Conservation (phyloP, 495 filamentous ascomycete species). For the Xylaria flabelliformis region DNA sequence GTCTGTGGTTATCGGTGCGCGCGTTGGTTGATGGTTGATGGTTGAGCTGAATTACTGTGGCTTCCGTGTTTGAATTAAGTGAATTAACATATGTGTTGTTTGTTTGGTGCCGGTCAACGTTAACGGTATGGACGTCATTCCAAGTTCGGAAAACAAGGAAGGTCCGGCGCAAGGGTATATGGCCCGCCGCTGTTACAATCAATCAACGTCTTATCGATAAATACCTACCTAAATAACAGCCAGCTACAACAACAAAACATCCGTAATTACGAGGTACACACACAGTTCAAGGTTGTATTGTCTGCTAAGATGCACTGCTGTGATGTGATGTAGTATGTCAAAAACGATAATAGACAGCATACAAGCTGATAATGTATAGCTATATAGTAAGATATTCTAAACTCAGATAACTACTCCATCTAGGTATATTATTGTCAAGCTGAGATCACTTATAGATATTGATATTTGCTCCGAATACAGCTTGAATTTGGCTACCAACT, state of each 20-base stretch:
- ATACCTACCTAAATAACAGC: background rate
- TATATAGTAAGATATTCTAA: background rate
- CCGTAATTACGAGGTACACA: too few relatives aligned
- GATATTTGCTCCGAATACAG: background rate
- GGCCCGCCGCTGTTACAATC: background rate
- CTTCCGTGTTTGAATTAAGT: background rate
- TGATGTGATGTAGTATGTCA: background rate
- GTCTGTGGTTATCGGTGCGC: background rate
- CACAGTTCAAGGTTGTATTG: background rate
- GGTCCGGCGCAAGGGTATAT: background rate
- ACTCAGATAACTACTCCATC: background rate
- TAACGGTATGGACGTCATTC: background rate
- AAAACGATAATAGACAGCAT: background rate
- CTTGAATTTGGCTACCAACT: background rate
- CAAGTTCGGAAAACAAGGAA: background rate
- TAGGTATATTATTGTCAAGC: background rate
- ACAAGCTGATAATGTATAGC: background rate
- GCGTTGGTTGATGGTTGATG: background rate
- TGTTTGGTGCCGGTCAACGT: background rate
- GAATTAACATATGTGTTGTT: background rate
- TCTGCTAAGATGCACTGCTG: background rate
- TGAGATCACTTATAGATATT: background rate
- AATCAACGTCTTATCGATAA: conserved; percentile 18
- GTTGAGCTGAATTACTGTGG: background rate
- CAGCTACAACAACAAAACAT: too few relatives aligned